A percentile compares a stretch with the other conserved stretches of the same genome.
Evolutionary conservation across 306 rosid species (phyloP).

Genomic region (Fagus sylvatica): DNA sequence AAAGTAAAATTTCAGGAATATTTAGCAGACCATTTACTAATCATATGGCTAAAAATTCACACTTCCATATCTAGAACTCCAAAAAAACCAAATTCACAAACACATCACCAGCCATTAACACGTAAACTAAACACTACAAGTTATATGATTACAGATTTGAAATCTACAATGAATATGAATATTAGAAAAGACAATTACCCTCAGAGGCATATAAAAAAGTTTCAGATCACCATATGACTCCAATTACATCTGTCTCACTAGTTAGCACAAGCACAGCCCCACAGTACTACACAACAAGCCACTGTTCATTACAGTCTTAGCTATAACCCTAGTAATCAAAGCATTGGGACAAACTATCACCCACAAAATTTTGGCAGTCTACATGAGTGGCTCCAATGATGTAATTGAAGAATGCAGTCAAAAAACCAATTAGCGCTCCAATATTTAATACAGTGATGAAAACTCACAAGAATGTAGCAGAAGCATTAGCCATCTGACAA

Average conservation of each 20-base stretch:
- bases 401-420: background rate
- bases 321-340: background rate
- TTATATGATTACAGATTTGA: background rate
- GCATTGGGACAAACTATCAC: background rate
- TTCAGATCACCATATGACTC: background rate
- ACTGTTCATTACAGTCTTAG: background rate
- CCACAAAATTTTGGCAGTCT: background rate
- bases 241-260: background rate
- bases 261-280: background rate
- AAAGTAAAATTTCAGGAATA: conserved; percentile 19
- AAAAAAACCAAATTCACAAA: background rate
- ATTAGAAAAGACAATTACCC: background rate
- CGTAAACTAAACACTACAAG: background rate
- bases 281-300: background rate
- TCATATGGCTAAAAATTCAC: background rate
- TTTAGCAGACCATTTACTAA: conserved; percentile 2
- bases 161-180: too few species aligned
- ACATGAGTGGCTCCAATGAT: background rate
- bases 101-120: background rate
- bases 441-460: too few species aligned
- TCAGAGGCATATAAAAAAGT: too few species aligned
- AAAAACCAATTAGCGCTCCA: background rate
- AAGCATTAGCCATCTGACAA: too few species aligned
- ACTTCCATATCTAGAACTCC: background rate
- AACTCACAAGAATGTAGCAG: too few species aligned